These are phyloP conservation scores for Botryotinia calthae DNA, from an alignment of 2,329 filamentous ascomycete species.

Conservation along the genomic window DNA sequence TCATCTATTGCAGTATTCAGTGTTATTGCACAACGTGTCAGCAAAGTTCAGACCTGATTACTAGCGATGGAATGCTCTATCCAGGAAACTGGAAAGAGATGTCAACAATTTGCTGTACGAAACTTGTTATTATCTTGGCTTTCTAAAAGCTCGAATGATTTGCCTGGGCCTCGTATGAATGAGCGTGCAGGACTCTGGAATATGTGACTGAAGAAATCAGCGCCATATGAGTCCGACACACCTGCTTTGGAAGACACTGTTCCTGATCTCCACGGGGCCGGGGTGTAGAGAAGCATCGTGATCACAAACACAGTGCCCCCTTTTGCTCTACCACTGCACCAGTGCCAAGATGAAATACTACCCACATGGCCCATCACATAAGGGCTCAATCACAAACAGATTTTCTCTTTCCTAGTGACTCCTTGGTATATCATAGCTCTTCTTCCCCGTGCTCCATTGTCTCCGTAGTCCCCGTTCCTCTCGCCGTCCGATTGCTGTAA, in stretches of 20 bases:
- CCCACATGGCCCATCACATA: not conserved
- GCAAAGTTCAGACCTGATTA: constrained; percentile 30
- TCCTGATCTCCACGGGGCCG: not conserved
- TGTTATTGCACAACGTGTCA: constrained; percentile 81
- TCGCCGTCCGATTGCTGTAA: not conserved
- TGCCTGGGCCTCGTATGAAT: not conserved
- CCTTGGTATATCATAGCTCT: constrained; percentile 1
- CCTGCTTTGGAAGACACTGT: constrained; percentile 4
- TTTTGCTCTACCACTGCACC: not conserved
- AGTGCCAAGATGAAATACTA: not conserved
- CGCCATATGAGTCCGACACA: not conserved
- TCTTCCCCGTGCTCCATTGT: not conserved
- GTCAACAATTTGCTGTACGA: not conserved
- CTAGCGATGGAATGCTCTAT: not conserved
- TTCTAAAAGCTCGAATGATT: not conserved
- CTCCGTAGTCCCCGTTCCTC: not conserved
- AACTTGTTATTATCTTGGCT: not conserved
- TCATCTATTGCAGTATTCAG: constrained; percentile 94
- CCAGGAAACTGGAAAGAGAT: not conserved
- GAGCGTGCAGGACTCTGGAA: not conserved
- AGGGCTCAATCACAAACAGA: constrained; percentile 1
- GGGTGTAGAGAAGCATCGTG: not conserved
- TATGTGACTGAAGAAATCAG: not conserved
- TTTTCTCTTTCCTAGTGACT: not conserved
- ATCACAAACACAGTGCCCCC: not conserved